Base-by-base conservation (phyloP, 1,284 basidiomycete genomes). In the Mrakiaceae sp. region DNA sequence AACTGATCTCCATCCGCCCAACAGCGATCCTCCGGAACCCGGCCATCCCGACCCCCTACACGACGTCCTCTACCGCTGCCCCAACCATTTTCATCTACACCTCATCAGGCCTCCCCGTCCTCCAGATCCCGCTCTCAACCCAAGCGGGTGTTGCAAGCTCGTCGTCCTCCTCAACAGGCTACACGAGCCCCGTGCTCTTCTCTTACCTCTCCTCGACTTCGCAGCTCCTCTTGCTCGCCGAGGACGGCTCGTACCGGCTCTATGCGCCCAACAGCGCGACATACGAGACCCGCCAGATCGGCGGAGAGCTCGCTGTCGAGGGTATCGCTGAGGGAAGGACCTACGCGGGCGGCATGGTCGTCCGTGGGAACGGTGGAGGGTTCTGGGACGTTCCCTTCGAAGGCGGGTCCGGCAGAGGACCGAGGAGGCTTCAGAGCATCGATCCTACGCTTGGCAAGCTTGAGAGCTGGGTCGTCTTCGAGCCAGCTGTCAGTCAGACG, bases 231-330 rank as follows among this genome's bases (percentile, higher is more conserved):
- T 83, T 95, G 5, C 78, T 98, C 44, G 91, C 93, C 70, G 92
- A 96, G 74, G 92, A 97, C 71, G 95, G 95, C 14, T 81, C 83
- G 8, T 97, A 96, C 73, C 82, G 95, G 52, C 73, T 97, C 16
- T 97, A 98, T 74, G 87, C 71, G 65, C 4, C 62, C 62, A 67
- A 71, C 70, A 63, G 73, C 66, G 50, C 71, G 59, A n/a, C 67
- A 56, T 70, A 76, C 57, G 85, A 87, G 70, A 96, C 95, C 73
- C 80, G 83, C 62, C 90, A 95, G 0, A 81, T 98, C 1, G 93
- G 93, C 3, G 79, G 80, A 8, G 91, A 96, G 58, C 90, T 90
- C 0, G 82, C 83, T 4, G 93, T 97, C 72, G 79, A 87, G 58
- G 95, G 91, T 0, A 81, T 98, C 40, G 78, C 92, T 54, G 87